Conservation (phyloP, 768 basidiomycete genomes). For the Dacryopinax spathularia region DNA sequence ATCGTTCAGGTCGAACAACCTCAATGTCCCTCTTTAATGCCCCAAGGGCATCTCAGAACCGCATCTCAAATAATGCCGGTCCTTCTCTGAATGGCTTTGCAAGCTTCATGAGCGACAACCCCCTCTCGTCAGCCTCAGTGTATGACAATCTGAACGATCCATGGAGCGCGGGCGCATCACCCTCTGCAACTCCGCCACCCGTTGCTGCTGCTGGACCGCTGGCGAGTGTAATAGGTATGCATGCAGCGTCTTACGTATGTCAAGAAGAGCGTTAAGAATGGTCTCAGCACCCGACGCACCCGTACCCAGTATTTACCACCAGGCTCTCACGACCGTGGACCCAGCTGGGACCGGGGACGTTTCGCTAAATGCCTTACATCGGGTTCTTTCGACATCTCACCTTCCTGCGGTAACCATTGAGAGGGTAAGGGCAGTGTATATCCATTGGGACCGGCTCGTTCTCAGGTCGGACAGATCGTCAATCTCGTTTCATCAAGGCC, state of each 20-base stretch:
- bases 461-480: constrained; percentile 47
- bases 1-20: no score
- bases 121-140: constrained; percentile 11
- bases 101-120: constrained; percentile 12
- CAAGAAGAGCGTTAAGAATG: not conserved
- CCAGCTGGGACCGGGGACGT: constrained; percentile 56
- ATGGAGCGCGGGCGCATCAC: constrained; percentile 7
- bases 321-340: constrained; percentile 60
- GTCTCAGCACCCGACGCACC: constrained; percentile 51
- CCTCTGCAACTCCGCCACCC: not conserved
- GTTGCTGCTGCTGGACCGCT: constrained; percentile 14
- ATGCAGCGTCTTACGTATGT: not conserved
- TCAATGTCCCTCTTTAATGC: not conserved
- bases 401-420: constrained; percentile 75
- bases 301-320: constrained; percentile 62
- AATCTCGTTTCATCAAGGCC: constrained; percentile 71
- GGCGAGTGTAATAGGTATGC: constrained; percentile 12
- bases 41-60: not conserved
- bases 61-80: not conserved
- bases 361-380: constrained; percentile 68
- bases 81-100: not conserved
- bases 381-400: constrained; percentile 60
- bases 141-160: constrained; percentile 9
- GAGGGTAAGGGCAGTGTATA: constrained; percentile 42
- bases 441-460: constrained; percentile 2